Evolutionary conservation across 23 red algal species (phyloP).

Genomic region (Pyropia haitanensis): DNA sequence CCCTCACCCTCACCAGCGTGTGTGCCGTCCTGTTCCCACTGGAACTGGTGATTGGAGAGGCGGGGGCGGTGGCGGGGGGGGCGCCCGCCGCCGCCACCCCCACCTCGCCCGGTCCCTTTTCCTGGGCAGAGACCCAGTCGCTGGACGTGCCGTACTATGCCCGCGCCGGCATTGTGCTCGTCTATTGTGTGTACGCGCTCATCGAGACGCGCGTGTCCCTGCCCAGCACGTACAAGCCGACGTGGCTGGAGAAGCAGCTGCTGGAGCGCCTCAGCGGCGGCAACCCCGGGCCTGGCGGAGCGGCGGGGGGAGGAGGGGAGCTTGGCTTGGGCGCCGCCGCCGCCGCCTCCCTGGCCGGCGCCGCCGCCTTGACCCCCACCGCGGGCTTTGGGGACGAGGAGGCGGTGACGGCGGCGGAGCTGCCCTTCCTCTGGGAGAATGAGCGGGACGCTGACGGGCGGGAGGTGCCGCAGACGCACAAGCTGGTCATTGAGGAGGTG

Average conservation of each 20-base stretch:
- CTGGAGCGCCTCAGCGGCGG: background rate
- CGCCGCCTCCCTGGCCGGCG: background rate
- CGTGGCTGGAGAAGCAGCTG: background rate
- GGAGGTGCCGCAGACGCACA: background rate
- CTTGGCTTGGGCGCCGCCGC: background rate
- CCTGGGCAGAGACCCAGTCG: background rate
- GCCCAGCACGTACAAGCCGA: conserved; percentile 3
- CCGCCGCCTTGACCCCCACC: background rate
- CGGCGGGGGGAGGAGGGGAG: background rate
- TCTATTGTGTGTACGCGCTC: background rate
- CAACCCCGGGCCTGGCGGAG: background rate
- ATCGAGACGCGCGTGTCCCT: background rate
- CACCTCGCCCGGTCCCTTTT: background rate
- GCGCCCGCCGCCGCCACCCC: background rate
- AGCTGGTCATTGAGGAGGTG: background rate
- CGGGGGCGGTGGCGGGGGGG: background rate
- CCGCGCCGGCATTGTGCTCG: background rate
- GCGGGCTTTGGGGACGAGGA: background rate
- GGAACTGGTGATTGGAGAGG: background rate
- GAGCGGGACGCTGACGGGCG: background rate
- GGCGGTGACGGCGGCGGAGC: background rate
- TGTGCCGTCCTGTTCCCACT: background rate
- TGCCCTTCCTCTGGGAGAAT: background rate
- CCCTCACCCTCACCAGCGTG: background rate
- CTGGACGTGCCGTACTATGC: conserved; percentile 12